phyloP scores from a whole-genome alignment of 768 basidiomycete species.

The Filobasidium wieringae region DNA sequence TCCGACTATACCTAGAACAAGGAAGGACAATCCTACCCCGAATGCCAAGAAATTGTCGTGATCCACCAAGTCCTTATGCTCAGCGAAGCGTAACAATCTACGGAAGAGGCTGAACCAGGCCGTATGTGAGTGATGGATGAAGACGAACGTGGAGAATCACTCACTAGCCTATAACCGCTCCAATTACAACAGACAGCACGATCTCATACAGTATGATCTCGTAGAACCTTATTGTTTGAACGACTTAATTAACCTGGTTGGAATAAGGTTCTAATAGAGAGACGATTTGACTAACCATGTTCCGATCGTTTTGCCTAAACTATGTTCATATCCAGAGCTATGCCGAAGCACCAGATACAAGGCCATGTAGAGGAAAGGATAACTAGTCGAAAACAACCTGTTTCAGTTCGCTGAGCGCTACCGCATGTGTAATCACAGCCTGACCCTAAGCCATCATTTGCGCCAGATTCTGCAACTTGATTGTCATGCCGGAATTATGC shows the following conservation, averaged over 20 bases:
- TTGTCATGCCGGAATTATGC: not conserved
- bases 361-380: slow-evolving; percentile 41
- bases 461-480: slow-evolving; percentile 39
- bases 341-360: slow-evolving; percentile 38
- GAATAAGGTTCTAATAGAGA: not conserved
- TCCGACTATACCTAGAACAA: slow-evolving; percentile 38
- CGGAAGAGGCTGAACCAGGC: slow-evolving; percentile 18
- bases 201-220: slow-evolving; percentile 40
- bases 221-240: slow-evolving; percentile 26
- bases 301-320: slow-evolving; percentile 33
- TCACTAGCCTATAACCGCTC: slow-evolving; percentile 38
- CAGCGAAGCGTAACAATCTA: slow-evolving; percentile 28
- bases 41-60: slow-evolving; percentile 41
- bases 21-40: slow-evolving; percentile 39
- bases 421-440: not conserved
- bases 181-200: slow-evolving; percentile 33
- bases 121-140: not conserved
- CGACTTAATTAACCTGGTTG: not conserved
- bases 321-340: slow-evolving; percentile 22
- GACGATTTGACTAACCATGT: slow-evolving; percentile 32
- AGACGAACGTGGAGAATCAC: slow-evolving; percentile 2
- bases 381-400: slow-evolving; percentile 12
- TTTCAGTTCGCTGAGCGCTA: not conserved
- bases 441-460: slow-evolving; percentile 41
- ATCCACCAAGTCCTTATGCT: slow-evolving; percentile 34